These are phyloP conservation scores for Fusarium proliferatum DNA, from an alignment of 2,329 filamentous ascomycete genomes.

Conservation along the genomic window DNA sequence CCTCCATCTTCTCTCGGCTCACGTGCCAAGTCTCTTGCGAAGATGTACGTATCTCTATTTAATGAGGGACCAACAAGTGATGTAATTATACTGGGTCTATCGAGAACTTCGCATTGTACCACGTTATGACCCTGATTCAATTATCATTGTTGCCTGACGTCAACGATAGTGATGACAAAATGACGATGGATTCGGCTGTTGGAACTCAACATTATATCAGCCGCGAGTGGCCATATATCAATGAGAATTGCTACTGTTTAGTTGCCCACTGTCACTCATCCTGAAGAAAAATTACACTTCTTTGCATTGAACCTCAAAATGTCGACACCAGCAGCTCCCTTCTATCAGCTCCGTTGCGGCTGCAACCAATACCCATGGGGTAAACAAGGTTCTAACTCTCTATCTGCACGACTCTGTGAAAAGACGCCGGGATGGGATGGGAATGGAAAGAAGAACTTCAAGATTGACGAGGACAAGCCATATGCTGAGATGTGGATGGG, in stretches of 20 bases:
- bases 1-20: neutral
- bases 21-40: slow-evolving; percentile 10
- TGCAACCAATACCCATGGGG: slow-evolving; percentile 77
- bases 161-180: slow-evolving; percentile 42
- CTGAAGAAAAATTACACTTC: neutral
- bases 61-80: slow-evolving; percentile 3
- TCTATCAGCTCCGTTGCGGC: slow-evolving; percentile 60
- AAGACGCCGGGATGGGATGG: slow-evolving; percentile 66
- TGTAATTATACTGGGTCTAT: slow-evolving; percentile 33
- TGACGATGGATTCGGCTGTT: slow-evolving; percentile 16
- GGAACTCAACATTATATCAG: slow-evolving; percentile 1
- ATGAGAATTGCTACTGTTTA: too few relatives aligned
- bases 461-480: slow-evolving; percentile 70
- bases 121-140: neutral
- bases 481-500: slow-evolving; percentile 82
- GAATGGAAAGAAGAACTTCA: slow-evolving; percentile 57
- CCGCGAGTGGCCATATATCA: neutral
- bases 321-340: slow-evolving; percentile 40
- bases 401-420: slow-evolving; percentile 73
- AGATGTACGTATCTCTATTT: slow-evolving; percentile 6
- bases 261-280: too few relatives aligned
- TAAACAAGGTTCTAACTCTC: slow-evolving; percentile 71
- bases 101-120: neutral
- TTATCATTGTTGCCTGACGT: slow-evolving; percentile 32
- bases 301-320: slow-evolving; percentile 7